phyloP scores from a whole-genome alignment of 2,329 filamentous ascomycete species.

The Fusarium sp. region DNA sequence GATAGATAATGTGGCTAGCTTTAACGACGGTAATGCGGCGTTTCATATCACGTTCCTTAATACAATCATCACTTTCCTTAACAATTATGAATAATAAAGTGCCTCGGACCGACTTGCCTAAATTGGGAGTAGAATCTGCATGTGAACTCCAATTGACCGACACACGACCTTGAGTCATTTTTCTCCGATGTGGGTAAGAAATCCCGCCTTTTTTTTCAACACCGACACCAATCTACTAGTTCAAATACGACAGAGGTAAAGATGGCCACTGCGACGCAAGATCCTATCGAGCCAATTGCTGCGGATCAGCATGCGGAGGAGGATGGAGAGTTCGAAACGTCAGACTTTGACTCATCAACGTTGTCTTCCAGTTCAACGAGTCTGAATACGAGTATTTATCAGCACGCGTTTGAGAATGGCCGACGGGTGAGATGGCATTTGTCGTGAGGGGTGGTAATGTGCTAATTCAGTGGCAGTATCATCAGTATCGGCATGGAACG shows the following conservation, averaged over 20 bases:
- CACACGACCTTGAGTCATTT: constrained; percentile 24
- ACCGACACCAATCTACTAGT: neutral
- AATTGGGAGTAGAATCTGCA: neutral
- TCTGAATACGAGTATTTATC: constrained; percentile 41
- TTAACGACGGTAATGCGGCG: neutral
- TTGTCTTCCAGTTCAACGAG: constrained; percentile 37
- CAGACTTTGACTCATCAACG: constrained; percentile 34
- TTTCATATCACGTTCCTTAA: neutral
- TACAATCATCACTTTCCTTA: neutral
- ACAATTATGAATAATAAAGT: neutral
- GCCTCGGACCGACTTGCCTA: neutral
- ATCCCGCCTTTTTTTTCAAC: neutral
- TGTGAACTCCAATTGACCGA: neutral
- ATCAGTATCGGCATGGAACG: constrained; percentile 45
- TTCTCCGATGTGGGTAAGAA: constrained; percentile 7
- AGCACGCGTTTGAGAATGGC: constrained; percentile 44
- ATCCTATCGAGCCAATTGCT: constrained; percentile 24
- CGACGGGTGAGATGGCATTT: constrained; percentile 25
- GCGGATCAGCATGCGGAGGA: constrained; percentile 17
- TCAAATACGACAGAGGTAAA: constrained; percentile 3
- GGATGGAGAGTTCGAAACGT: constrained; percentile 40
- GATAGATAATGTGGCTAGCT: neutral
- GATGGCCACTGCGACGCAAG: neutral
- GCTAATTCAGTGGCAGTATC: constrained; percentile 28
- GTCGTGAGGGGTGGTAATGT: fast-evolving